Base-by-base conservation (phyloP, 495 filamentous ascomycete genomes). In the Daldinia caldariorum region DNA sequence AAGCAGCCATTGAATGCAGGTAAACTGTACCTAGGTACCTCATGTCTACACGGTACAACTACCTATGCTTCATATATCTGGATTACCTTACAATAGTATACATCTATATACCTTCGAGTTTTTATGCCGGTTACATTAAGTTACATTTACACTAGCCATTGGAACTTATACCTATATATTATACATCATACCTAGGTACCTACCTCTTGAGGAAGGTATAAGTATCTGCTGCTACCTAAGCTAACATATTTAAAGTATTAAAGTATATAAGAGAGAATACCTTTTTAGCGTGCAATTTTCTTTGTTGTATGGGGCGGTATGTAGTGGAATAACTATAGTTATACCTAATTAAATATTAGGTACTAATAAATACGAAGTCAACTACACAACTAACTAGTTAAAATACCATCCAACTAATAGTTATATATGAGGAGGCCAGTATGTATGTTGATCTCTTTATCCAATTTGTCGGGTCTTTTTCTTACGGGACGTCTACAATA, bases 401-500 rank as follows among this genome's bases (percentile, higher is more conserved):
- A 47, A 47, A 32, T 53, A 54, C 12, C 18, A 14, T 34, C 20
- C 29, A 22, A 62, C 26, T 26, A 26, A 3, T 26, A 26, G 26
- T 26, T 26, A 26, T 26, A 26, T 26, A 39, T 38, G 32, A 38
- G 45, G 29, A 47, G 32, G 9, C 54, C 18, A 20, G 39, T 49
- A 55, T 5, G 20, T 63, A 51, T 34, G 45, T 39, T 50, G 60
- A 63, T 54, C 50, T 66, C 22, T 66, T 18, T 53, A 67, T 55
- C 64, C 64, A 55, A 67, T 47, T 67, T 67, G 64, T 67, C 64
- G 64, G 64, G 64, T 60, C 37, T 49, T 66, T 20, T 57, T 2
- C 34, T 54, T 49, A 12, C 22, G 32, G 29, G 49, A 57, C 54
- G 20, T 39, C 13, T 41, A 54, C 29, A 14, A 35, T 38, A 38